Percentiles rank a stretch among this genome's conserved stretches.
Evolutionary conservation across 257 asterid species (phyloP).

Genomic region (Jacaranda mimosifolia): DNA sequence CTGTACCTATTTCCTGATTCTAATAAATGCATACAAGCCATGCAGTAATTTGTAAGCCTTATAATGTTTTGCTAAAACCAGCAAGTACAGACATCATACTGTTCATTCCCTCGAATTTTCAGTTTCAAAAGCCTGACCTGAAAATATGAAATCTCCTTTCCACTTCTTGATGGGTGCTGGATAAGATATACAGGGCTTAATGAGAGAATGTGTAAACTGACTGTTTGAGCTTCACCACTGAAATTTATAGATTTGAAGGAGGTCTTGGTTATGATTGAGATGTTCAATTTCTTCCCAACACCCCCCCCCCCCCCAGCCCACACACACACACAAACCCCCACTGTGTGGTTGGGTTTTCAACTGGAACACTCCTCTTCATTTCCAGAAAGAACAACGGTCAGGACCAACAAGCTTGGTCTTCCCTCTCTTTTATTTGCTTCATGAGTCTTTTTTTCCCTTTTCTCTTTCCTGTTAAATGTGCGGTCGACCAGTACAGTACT

Average conservation of each 20-base stretch:
- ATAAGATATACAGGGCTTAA: neutral
- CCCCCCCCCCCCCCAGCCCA: too few species aligned
- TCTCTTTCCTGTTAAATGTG: too few species aligned
- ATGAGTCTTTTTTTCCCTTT: too few species aligned
- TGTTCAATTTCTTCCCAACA: too few species aligned
- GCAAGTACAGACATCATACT: neutral
- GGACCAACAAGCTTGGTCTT: neutral
- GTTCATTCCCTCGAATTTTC: neutral
- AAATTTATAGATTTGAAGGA: neutral
- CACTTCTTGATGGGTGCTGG: neutral
- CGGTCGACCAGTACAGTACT: too few species aligned
- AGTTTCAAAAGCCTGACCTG: neutral
- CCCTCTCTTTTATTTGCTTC: too few species aligned
- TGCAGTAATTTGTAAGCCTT: neutral
- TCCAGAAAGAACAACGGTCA: neutral
- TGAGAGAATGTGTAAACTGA: neutral
- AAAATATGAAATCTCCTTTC: too few species aligned
- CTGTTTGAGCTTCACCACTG: neutral
- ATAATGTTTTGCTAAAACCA: neutral
- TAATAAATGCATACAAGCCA: neutral
- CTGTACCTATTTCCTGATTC: neutral
- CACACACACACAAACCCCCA: too few species aligned
- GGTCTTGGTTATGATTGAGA: neutral
- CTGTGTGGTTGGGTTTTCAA: too few species aligned
- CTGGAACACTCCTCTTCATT: too few species aligned